Percentiles rank a stretch among this genome's conserved stretches.
Evolutionary conservation across 2,329 filamentous ascomycete species (phyloP).

Genomic region (Aspergillus spinulosporus): DNA sequence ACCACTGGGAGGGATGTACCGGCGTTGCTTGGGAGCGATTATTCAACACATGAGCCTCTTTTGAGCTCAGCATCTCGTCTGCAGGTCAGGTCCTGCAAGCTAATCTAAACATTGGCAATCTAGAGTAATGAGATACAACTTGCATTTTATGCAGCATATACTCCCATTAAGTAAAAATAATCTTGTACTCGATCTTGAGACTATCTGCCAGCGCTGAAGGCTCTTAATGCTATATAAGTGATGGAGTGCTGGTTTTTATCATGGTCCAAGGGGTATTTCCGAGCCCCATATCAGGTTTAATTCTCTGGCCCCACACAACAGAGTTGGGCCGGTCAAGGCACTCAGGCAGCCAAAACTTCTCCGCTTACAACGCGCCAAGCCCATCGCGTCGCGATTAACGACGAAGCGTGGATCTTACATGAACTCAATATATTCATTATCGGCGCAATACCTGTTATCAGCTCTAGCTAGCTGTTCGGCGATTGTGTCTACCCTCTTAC

Average conservation of each 20-base stretch:
- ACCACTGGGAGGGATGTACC: constrained; percentile 45
- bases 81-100: constrained; percentile 22
- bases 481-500: not conserved
- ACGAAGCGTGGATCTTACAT: not conserved
- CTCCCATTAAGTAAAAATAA: not conserved
- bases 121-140: constrained; percentile 26
- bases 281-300: not conserved
- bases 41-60: constrained; percentile 39
- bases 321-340: constrained; percentile 1
- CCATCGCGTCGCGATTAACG: constrained; percentile 13
- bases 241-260: not conserved
- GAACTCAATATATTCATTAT: not conserved
- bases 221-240: not conserved
- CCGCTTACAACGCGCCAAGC: constrained; percentile 18
- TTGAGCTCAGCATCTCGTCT: constrained; percentile 17
- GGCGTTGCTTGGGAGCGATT: constrained; percentile 42
- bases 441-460: not conserved
- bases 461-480: not conserved
- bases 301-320: not conserved
- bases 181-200: too few species aligned
- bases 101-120: constrained; percentile 43
- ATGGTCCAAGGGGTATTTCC: constrained; percentile 4
- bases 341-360: constrained; percentile 4
- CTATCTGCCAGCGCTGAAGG: too few species aligned
- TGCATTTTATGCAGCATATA: constrained; percentile 7